Evolutionary conservation across 1,284 basidiomycete species (phyloP).

Genomic region (Marasmius tenuissimus): DNA sequence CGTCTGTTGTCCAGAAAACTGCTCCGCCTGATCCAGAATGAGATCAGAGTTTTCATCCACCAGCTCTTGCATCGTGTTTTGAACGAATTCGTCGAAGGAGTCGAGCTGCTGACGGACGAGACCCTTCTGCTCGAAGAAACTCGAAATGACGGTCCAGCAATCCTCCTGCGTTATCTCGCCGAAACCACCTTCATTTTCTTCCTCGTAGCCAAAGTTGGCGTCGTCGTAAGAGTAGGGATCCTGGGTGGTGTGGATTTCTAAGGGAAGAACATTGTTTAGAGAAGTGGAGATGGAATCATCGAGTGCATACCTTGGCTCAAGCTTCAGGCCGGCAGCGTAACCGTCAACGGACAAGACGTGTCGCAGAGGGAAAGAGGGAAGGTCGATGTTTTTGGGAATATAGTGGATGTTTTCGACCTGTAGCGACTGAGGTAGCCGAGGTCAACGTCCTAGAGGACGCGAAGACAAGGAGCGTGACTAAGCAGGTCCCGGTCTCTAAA

Average conservation of each 20-base stretch:
- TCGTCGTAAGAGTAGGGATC: constrained; percentile 59
- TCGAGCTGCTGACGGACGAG: no score
- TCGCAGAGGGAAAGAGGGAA: background rate
- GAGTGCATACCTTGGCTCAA: constrained; percentile 52
- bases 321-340: constrained; percentile 17
- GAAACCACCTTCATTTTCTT: constrained; percentile 63
- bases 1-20: no score
- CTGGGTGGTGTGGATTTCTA: constrained; percentile 49
- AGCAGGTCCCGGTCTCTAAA: background rate
- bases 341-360: background rate
- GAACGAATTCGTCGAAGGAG: no score
- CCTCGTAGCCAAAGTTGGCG: constrained; percentile 53
- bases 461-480: background rate
- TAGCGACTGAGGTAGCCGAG: background rate
- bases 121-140: no score
- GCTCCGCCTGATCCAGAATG: no score
- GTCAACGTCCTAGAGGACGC: background rate
- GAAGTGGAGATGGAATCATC: constrained; percentile 4
- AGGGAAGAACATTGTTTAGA: constrained; percentile 12
- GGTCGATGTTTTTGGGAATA: background rate
- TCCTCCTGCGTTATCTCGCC: constrained; percentile 91
- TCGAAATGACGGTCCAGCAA: constrained; percentile 94
- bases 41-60: no score
- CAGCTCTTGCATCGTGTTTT: no score
- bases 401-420: background rate